phyloP scores from a whole-genome alignment of 2,329 filamentous ascomycete species.

The Trichoderma gracile region DNA sequence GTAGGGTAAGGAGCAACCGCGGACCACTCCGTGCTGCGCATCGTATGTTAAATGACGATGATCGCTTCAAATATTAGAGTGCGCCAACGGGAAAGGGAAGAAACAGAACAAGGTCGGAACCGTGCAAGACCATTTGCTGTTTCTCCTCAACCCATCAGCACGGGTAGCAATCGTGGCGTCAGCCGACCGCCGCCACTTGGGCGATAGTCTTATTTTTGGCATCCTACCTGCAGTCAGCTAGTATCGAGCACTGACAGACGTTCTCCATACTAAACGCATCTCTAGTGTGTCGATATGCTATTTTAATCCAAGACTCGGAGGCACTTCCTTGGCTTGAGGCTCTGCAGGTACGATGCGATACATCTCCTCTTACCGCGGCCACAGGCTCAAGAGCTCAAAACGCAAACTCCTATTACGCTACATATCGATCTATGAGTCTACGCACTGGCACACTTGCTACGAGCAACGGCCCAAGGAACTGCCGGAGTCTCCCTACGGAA shows the following conservation, averaged over 20 bases:
- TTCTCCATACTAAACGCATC: too few relatives aligned
- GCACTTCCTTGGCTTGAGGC: neutral
- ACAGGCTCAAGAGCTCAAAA: neutral
- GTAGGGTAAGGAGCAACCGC: too few relatives aligned
- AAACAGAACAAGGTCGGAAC: neutral
- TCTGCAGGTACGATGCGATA: constrained; percentile 3
- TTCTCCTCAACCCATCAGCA: neutral
- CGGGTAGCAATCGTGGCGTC: constrained; percentile 16
- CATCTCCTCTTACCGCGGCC: neutral
- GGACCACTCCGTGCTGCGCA: neutral
- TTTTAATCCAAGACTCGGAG: constrained; percentile 6
- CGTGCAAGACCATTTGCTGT: neutral
- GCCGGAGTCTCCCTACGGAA: neutral
- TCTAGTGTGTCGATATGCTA: neutral
- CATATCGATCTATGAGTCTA: neutral
- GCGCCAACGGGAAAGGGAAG: neutral
- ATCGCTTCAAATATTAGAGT: neutral
- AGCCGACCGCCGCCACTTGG: constrained; percentile 9
- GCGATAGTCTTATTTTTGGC: constrained; percentile 15
- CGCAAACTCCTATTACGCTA: neutral
- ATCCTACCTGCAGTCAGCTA: constrained; percentile 11
- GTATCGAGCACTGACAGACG: neutral
- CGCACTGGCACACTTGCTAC: neutral
- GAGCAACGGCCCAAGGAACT: neutral
- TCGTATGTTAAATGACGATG: constrained; percentile 11